phyloP scores from a whole-genome alignment of 768 basidiomycete genomes.

The Russula vinacea region DNA sequence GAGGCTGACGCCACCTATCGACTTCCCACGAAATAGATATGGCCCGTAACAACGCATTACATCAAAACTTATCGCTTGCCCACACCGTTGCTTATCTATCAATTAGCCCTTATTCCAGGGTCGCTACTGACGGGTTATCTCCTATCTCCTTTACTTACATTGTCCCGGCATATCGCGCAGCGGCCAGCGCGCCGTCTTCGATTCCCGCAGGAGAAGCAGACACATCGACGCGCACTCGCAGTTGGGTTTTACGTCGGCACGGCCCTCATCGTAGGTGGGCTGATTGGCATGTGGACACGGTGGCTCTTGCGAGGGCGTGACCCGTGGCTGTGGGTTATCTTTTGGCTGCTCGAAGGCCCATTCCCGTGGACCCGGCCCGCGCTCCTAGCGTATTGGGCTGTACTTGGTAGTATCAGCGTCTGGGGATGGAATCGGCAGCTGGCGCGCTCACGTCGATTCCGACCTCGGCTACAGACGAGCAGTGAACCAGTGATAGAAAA shows the following conservation, averaged over 20 bases:
- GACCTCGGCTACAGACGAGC: conserved; percentile 41
- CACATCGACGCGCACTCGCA: conserved; percentile 80
- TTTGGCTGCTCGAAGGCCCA: conserved; percentile 73
- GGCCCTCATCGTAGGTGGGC: conserved; percentile 69
- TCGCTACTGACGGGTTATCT: conserved; percentile 90
- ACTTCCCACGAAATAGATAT: conserved; percentile 50
- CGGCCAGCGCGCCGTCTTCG: conserved; percentile 78
- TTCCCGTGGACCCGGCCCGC: conserved; percentile 75
- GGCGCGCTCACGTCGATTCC: conserved; percentile 66
- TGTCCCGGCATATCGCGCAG: conserved; percentile 89
- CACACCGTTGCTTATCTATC: conserved; percentile 87
- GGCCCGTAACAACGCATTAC: conserved; percentile 73
- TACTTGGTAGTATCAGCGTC: conserved; percentile 76
- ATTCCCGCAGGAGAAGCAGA: conserved; percentile 76
- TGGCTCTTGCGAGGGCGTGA: conserved; percentile 79
- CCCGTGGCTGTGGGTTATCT: conserved; percentile 83
- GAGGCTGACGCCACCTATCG: not conserved
- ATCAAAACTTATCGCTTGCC: conserved; percentile 92
- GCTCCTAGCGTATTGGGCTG: conserved; percentile 82
- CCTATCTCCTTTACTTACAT: conserved; percentile 86
- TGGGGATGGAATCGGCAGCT: conserved; percentile 94
- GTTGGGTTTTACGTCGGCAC: conserved; percentile 79
- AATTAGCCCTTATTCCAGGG: conserved; percentile 89
- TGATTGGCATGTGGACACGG: conserved; percentile 90
- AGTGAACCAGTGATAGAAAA: conserved; percentile 6